Base-by-base conservation (phyloP, 1,284 basidiomycete genomes). In the Vanrija sp. region DNA sequence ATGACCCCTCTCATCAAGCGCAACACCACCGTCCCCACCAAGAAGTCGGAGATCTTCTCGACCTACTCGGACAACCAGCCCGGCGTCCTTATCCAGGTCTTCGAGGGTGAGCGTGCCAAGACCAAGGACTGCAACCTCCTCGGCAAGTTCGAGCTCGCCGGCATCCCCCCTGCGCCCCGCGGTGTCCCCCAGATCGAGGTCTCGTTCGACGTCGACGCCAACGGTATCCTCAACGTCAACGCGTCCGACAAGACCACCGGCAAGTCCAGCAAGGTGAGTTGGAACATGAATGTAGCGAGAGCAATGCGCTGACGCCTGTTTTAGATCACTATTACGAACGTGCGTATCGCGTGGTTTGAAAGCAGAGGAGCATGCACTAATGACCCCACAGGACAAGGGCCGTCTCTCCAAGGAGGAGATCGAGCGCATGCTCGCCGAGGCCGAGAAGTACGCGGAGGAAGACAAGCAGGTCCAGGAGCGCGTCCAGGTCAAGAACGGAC, bases 11-110 rank as follows among this genome's bases (percentile, higher is more conserved):
- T 98, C 60, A 75, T 76, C 68, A 83, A 88, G 58, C 88, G 94
- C 70, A 97, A 97, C 83, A 96, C 94, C 61, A 89, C 92, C 66
- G 94, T 97, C 77, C 93, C 94, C 56, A 90, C 92, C 76, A 95
- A 92, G 84, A 96, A 96, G 81, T 92, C 89, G 44, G 83, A 91
- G 72, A 87, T 86, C 53, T 97, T 97, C 84, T 95, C 93, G 65
- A 97, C 94, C 47, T 91, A 95, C 62, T 91, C 95, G 83, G 94
- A 97, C 83, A 97, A 97, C 83, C 93, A 97, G 80, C 94, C 93
- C 59, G 89, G 87, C 53, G 93, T 97, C 78, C 92, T 90, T 61
- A 95, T 97, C 89, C 93, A 91, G 66, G 94, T 97, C 45, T 95
- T 94, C 79, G 94, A 97, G 83, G 93, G 93, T 49, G 94, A 97